Percentiles rank a stretch among this genome's conserved stretches.
Conservation (phyloP, 805 yeast species). For the Monosporozyma solicola region DNA sequence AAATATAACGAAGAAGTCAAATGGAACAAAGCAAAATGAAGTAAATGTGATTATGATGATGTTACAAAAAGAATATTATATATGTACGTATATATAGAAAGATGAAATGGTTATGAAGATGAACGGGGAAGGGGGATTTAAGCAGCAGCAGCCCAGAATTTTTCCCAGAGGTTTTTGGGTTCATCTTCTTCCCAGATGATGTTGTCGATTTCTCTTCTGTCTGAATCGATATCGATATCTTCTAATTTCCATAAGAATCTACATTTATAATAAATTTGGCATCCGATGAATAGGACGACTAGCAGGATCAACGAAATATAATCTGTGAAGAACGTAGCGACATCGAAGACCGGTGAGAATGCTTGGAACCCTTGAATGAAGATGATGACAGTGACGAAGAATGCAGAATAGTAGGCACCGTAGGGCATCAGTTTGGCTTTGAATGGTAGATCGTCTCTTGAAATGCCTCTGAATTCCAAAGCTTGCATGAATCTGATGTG, state of each 20-base stretch:
- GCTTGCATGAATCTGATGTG: constrained; percentile 58
- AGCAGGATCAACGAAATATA: constrained; percentile 55
- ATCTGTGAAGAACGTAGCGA: constrained; percentile 50
- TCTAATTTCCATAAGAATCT: constrained; percentile 40
- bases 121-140: constrained; percentile 4
- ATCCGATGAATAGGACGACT: constrained; percentile 41
- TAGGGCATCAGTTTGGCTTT: constrained; percentile 59
- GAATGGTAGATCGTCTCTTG: constrained; percentile 58
- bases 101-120: not conserved
- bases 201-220: constrained; percentile 52
- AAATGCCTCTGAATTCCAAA: constrained; percentile 49
- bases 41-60: not conserved
- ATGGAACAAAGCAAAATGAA: not conserved
- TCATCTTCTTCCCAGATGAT: constrained; percentile 45
- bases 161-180: constrained; percentile 45
- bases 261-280: constrained; percentile 42
- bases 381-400: constrained; percentile 44
- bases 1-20: too few species aligned
- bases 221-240: constrained; percentile 56
- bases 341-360: constrained; percentile 47
- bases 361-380: constrained; percentile 62
- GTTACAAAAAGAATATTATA: not conserved
- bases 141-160: constrained; percentile 38
- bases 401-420: constrained; percentile 51
- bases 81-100: too few species aligned